A percentile compares a stretch with the other conserved stretches of the same genome.
Conservation (phyloP, 2,329 filamentous ascomycete genomes). For the Colletotrichum destructivum region DNA sequence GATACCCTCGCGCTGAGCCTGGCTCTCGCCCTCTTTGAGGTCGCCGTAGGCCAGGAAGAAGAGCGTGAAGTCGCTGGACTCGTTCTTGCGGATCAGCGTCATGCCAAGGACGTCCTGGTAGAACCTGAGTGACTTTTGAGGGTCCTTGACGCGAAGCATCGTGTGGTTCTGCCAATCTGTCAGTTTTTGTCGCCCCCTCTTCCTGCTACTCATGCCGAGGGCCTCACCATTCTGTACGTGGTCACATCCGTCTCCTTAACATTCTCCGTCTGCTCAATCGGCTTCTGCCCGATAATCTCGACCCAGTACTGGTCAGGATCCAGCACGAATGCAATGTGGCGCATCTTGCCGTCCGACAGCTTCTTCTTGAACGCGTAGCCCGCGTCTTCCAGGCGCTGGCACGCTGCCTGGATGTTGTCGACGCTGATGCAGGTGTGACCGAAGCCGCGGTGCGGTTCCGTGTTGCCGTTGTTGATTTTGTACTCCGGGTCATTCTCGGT, state of each 20-base stretch:
- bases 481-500: slow-evolving; percentile 89
- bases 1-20: slow-evolving; percentile 82
- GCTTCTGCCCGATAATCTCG: slow-evolving; percentile 83
- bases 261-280: slow-evolving; percentile 79
- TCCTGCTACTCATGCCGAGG: not conserved
- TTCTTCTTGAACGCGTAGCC: slow-evolving; percentile 98
- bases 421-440: slow-evolving; percentile 90
- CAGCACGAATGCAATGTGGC: slow-evolving; percentile 88
- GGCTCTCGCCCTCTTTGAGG: slow-evolving; percentile 65
- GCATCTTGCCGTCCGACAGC: slow-evolving; percentile 89
- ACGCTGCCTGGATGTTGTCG: slow-evolving; percentile 90
- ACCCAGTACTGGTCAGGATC: slow-evolving; percentile 93
- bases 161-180: slow-evolving; percentile 77
- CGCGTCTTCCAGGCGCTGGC: slow-evolving; percentile 88
- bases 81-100: slow-evolving; percentile 81
- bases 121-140: slow-evolving; percentile 81
- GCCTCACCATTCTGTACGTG: slow-evolving; percentile 78
- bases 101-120: slow-evolving; percentile 93
- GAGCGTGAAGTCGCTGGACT: slow-evolving; percentile 86
- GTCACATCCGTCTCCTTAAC: slow-evolving; percentile 79
- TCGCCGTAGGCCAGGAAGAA: slow-evolving; percentile 90
- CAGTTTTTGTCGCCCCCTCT: not conserved
- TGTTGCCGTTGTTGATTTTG: slow-evolving; percentile 89
- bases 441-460: slow-evolving; percentile 87
- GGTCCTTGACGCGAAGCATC: slow-evolving; percentile 94